These are phyloP conservation scores for Botrytis fragariae DNA, from an alignment of 2,329 filamentous ascomycete species.

Conservation along the genomic window DNA sequence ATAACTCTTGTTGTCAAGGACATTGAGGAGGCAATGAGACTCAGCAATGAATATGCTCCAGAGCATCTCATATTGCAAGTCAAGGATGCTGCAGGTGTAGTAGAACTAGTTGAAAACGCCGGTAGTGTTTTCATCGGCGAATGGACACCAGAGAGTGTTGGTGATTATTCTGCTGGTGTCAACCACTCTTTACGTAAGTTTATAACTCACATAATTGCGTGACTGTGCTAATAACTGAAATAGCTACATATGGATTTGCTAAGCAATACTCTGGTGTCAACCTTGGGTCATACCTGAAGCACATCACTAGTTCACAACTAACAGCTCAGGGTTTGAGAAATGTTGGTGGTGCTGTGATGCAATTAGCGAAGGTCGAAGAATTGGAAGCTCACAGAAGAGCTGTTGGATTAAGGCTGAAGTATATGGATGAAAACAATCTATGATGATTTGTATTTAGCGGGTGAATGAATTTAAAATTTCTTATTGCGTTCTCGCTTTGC, in stretches of 20 bases:
- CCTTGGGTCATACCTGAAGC: conserved; percentile 92
- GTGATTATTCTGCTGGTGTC: conserved; percentile 96
- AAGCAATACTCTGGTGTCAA: conserved; percentile 99
- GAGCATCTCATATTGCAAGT: conserved; percentile 95
- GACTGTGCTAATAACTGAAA: conserved; percentile 18
- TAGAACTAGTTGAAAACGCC: conserved; percentile 83
- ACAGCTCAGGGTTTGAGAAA: conserved; percentile 81
- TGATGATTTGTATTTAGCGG: conserved; percentile 11
- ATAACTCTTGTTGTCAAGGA: conserved; percentile 76
- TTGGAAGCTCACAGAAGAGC: conserved; percentile 86
- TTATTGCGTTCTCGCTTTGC: not conserved
- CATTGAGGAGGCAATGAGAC: conserved; percentile 69
- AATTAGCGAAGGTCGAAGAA: conserved; percentile 89
- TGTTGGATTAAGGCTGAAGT: conserved; percentile 61
- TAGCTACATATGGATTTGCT: conserved; percentile 95
- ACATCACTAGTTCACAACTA: conserved; percentile 92
- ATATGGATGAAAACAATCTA: conserved; percentile 38
- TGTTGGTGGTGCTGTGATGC: conserved; percentile 88
- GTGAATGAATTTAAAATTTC: conserved; percentile 1
- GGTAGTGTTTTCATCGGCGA: conserved; percentile 93
- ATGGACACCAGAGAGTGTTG: conserved; percentile 97
- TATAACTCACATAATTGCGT: not conserved
- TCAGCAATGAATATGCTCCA: conserved; percentile 93
- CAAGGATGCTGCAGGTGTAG: conserved; percentile 68
- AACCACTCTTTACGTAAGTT: conserved; percentile 94